Base-by-base conservation (phyloP, 345 rosid genomes). In the Nephelium lappaceum region DNA sequence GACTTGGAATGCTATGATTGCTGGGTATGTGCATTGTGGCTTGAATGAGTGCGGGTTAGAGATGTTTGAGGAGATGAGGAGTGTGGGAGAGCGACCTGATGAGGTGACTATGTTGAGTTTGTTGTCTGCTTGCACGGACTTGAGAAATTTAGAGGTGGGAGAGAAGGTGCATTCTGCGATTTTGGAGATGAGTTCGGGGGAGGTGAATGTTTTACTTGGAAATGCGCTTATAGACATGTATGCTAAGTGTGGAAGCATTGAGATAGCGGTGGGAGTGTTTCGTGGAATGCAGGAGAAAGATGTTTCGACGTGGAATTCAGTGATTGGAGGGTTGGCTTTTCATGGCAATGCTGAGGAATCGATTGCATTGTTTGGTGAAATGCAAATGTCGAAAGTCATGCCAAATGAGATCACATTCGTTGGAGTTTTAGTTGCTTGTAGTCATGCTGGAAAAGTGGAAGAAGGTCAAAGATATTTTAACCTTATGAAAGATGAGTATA, bases 1-100 rank as follows among this genome's bases (percentile, higher is more conserved):
- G 67, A 88, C 93, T 67, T 92, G 93, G 97, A 92, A 92, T 80
- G 89, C 86, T 3, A 90, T 92, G 93, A 90, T 92, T 74, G 82
- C 91, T 0, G 94, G 96, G 8, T 89, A 89, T 67, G 89, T 89
- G 8, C 79, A 57, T 8, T 81, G 80, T 11, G 89, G 94, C n/a
- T 74, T 74, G 36, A 81, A 83, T 71, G 45, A 71, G 60, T 72
- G 83, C 75, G 96, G 88, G 0, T 64, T 92, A 62, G 79, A 86
- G 72, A 82, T 92, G 87, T 89, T 90, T 80, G 88, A 87, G 81
- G 94, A 92, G 89, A 90, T 90, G 94, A 89, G 86, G 81, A 81
- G 73, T 79, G 88, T 73, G 7, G 90, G 89, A 73, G 93, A 88
- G 78, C 83, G 75, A 39, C 97, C 92, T 4, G 94, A 92, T 79